These are phyloP conservation scores for Penicillium samsonianum DNA, from an alignment of 495 filamentous ascomycete species.

Conservation along the genomic window DNA sequence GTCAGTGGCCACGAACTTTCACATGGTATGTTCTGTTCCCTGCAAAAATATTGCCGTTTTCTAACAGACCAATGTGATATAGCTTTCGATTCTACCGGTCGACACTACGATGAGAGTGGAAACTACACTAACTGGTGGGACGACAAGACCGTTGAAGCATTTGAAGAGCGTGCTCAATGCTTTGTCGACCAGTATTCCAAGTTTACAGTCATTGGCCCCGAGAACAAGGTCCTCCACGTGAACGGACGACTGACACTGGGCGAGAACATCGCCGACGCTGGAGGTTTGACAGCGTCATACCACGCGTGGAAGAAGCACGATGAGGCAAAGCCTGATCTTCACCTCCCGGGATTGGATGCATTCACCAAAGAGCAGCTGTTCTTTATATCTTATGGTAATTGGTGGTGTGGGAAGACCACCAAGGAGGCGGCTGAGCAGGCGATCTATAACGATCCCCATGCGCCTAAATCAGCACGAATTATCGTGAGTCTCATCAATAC, in stretches of 20 bases:
- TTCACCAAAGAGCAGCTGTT: constrained; percentile 75
- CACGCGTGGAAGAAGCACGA: constrained; percentile 65
- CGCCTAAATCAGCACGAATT: constrained; percentile 61
- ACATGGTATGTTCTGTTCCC: constrained; percentile 48
- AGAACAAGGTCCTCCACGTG: constrained; percentile 61
- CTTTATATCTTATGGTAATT: constrained; percentile 65
- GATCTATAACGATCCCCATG: constrained; percentile 65
- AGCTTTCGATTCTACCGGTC: constrained; percentile 70
- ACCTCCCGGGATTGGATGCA: constrained; percentile 62
- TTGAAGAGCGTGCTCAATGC: constrained; percentile 64
- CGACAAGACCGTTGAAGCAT: constrained; percentile 60
- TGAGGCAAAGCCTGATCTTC: constrained; percentile 51
- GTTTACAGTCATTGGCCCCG: constrained; percentile 57
- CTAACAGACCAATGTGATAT: constrained; percentile 8
- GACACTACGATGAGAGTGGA: constrained; percentile 67
- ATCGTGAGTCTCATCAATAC: constrained; percentile 41
- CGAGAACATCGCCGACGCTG: constrained; percentile 78
- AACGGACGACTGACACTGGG: constrained; percentile 68
- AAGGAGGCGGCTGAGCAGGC: constrained; percentile 55
- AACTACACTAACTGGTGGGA: constrained; percentile 74
- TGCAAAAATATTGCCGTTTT: background rate
- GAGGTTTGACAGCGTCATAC: constrained; percentile 65
- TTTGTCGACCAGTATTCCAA: constrained; percentile 70
- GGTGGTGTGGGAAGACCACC: constrained; percentile 68
- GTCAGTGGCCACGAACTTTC: constrained; percentile 74